Percentiles rank a stretch among this genome's conserved stretches.
Conservation (phyloP, 352 stramenopile genomes). For the Phytophthora kernoviae region DNA sequence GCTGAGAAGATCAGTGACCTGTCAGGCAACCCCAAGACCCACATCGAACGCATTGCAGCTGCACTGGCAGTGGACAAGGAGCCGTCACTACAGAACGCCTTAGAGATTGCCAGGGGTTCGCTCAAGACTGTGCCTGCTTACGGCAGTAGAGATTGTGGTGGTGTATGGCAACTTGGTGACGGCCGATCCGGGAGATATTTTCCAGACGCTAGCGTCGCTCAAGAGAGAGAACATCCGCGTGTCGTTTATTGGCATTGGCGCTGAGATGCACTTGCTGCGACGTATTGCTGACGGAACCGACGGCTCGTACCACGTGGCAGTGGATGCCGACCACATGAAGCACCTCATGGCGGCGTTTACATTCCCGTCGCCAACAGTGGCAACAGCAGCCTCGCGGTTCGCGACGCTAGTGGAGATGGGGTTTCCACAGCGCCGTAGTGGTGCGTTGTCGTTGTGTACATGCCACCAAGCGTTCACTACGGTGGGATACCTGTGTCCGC, state of each 20-base stretch:
- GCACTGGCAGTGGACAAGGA: slow-evolving; percentile 80
- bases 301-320: slow-evolving; percentile 94
- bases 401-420: slow-evolving; percentile 87
- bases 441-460: slow-evolving; percentile 81
- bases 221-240: slow-evolving; percentile 92
- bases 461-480: slow-evolving; percentile 89
- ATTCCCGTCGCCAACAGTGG: slow-evolving; percentile 91
- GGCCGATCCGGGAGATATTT: slow-evolving; percentile 96
- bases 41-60: slow-evolving; percentile 81
- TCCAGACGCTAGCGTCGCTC: slow-evolving; percentile 92
- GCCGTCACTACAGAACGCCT: slow-evolving; percentile 90
- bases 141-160: slow-evolving; percentile 91
- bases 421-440: slow-evolving; percentile 76
- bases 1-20: slow-evolving; percentile 92
- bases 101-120: slow-evolving; percentile 89
- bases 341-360: slow-evolving; percentile 94
- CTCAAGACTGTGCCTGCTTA: slow-evolving; percentile 92
- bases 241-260: slow-evolving; percentile 93
- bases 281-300: slow-evolving; percentile 90
- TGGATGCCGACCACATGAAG: slow-evolving; percentile 93
- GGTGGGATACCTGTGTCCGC: slow-evolving; percentile 93
- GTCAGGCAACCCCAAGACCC: slow-evolving; percentile 86
- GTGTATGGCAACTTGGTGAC: slow-evolving; percentile 95
- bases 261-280: slow-evolving; percentile 93
- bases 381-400: slow-evolving; percentile 67